Percentiles rank a stretch among this genome's conserved stretches.
Conservation (phyloP, 208 protist genomes). For the Acanthamoeba culbertsoni region DNA sequence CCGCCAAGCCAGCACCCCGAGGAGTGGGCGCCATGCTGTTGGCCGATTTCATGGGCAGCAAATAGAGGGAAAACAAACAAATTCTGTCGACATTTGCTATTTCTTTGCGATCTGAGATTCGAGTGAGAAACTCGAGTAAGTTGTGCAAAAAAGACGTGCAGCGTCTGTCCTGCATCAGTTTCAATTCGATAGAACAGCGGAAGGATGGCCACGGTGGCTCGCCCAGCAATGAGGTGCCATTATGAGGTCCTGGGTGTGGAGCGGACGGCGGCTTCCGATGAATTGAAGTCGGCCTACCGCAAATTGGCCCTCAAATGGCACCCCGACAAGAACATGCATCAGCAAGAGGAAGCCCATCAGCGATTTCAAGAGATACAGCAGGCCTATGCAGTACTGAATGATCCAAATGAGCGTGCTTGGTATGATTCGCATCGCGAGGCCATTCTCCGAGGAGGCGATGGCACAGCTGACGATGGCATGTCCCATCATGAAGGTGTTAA, state of each 20-base stretch:
- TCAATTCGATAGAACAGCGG: background rate
- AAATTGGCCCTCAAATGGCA: conserved; percentile 83
- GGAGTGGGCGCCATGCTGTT: no score
- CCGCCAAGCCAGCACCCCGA: no score
- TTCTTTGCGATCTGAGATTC: background rate
- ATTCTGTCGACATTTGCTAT: no score
- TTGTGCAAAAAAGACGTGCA: background rate
- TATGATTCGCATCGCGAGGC: conserved; percentile 79
- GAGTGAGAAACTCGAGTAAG: background rate
- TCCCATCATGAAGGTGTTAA: conserved; percentile 64
- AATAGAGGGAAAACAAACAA: no score
- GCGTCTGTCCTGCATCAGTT: background rate
- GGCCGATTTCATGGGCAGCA: no score
- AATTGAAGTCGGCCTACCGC: conserved; percentile 86
- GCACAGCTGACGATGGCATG: conserved; percentile 31
- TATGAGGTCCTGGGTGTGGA: conserved; percentile 80
- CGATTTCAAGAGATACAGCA: conserved; percentile 76
- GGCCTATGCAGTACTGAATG: conserved; percentile 77
- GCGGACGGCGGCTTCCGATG: conserved; percentile 68
- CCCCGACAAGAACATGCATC: conserved; percentile 75
- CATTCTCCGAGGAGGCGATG: conserved; percentile 72
- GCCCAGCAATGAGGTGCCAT: conserved; percentile 56
- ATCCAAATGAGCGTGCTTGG: conserved; percentile 78
- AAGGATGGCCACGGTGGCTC: background rate
- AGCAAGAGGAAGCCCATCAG: conserved; percentile 63